These are phyloP conservation scores for Delitschia confertaspora DNA, from an alignment of 495 filamentous ascomycete genomes.

Conservation along the genomic window DNA sequence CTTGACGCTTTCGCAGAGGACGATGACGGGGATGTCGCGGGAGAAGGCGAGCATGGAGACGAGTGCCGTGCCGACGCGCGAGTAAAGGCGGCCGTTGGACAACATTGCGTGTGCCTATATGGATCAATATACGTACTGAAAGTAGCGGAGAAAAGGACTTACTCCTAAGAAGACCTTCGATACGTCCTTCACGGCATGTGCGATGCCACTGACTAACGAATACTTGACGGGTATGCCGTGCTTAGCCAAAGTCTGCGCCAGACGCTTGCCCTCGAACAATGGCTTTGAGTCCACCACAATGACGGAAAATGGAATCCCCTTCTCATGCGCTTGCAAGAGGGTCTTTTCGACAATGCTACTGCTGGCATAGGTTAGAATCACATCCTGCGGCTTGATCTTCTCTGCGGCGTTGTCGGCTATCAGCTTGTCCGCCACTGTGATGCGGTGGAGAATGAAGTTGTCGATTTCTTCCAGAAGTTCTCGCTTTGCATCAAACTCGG, in stretches of 20 bases:
- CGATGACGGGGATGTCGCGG: conserved; percentile 67
- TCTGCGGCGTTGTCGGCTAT: conserved; percentile 67
- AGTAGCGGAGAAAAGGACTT: too few relatives aligned
- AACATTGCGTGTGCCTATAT: conserved; percentile 12
- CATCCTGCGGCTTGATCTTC: conserved; percentile 69
- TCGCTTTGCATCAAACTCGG: conserved; percentile 69
- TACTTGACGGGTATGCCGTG: conserved; percentile 72
- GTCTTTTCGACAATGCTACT: conserved; percentile 77
- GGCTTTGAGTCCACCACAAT: conserved; percentile 77
- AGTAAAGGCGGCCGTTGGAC: conserved; percentile 58
- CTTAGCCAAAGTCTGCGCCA: conserved; percentile 58
- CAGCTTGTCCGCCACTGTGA: conserved; percentile 75
- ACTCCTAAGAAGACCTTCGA: conserved; percentile 81
- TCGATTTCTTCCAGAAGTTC: conserved; percentile 73
- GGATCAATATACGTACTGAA: too few relatives aligned
- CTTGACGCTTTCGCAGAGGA: conserved; percentile 91
- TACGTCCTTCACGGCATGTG: conserved; percentile 60
- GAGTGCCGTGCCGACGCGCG: conserved; percentile 75
- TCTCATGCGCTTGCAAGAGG: conserved; percentile 58
- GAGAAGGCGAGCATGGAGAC: conserved; percentile 81
- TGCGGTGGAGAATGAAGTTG: conserved; percentile 78
- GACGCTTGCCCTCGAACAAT: conserved; percentile 66
- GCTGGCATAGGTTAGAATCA: conserved; percentile 82
- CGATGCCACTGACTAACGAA: conserved; percentile 64
- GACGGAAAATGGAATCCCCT: conserved; percentile 68